Conservation (phyloP, 176 grass and related monocot genomes). For the Carex parvula region DNA sequence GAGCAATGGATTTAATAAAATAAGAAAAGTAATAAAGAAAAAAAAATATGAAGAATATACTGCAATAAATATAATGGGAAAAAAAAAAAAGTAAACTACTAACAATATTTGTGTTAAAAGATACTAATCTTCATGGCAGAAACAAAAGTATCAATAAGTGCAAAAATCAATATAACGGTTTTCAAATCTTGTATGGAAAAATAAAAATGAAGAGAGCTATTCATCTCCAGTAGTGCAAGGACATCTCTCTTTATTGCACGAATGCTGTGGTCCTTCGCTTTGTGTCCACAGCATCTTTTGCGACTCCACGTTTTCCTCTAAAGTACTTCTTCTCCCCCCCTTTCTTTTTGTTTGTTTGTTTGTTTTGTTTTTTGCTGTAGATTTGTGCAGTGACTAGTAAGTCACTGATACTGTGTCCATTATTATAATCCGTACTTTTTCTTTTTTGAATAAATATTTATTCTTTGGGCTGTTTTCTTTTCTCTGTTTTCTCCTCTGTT, state of each 20-base stretch:
- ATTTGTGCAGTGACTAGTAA: not conserved
- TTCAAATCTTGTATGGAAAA: not conserved
- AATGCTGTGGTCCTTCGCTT: not conserved
- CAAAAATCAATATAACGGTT: not conserved
- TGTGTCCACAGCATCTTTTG: not conserved
- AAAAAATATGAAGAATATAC: no score
- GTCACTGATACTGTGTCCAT: not conserved
- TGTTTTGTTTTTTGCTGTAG: not conserved
- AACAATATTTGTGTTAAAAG: not conserved
- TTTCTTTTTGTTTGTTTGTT: not conserved
- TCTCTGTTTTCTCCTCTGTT: not conserved
- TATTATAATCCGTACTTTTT: not conserved
- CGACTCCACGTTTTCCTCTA: not conserved
- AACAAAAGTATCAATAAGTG: not conserved
- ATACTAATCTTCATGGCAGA: not conserved
- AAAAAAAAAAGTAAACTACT: not conserved
- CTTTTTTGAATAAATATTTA: no score
- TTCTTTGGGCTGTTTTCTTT: no score
- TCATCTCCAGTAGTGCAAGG: slow-evolving; percentile 1
- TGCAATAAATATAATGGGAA: no score
- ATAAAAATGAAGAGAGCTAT: not conserved
- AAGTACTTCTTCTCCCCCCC: no score
- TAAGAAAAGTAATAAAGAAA: no score
- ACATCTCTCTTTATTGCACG: slow-evolving; percentile 14
- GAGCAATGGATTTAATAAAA: no score